Evolutionary conservation across 768 basidiomycete genomes (phyloP).

Genomic region (Boletus sensibilis): DNA sequence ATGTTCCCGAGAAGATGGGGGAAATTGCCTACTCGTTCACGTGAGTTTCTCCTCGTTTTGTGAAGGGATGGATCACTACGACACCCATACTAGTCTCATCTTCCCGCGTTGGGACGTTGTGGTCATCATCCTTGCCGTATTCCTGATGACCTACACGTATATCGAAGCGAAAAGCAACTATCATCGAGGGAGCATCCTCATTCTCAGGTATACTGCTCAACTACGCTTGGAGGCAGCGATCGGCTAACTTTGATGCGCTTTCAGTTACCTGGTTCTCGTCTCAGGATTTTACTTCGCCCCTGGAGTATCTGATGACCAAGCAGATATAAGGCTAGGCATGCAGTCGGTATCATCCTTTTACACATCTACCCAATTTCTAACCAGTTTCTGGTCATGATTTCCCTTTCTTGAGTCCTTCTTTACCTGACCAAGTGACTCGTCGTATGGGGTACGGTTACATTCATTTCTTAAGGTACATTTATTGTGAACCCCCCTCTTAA

Average conservation of each 20-base stretch:
- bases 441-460: slow-evolving; percentile 19
- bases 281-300: slow-evolving; percentile 95
- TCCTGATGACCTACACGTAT: slow-evolving; percentile 97
- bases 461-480: slow-evolving; percentile 16
- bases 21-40: slow-evolving; percentile 89
- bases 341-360: slow-evolving; percentile 4
- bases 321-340: slow-evolving; percentile 7
- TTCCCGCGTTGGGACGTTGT: slow-evolving; percentile 99
- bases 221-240: not conserved
- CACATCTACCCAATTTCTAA: slow-evolving; percentile 7
- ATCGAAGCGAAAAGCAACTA: slow-evolving; percentile 99
- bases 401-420: not conserved
- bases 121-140: slow-evolving; percentile 92
- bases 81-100: slow-evolving; percentile 61
- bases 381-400: slow-evolving; percentile 15
- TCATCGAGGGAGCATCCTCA: slow-evolving; percentile 92
- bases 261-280: slow-evolving; percentile 85
- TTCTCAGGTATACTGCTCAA: slow-evolving; percentile 64
- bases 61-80: not conserved
- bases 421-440: not conserved
- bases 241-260: not conserved
- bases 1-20: slow-evolving; percentile 83
- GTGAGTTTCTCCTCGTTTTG: slow-evolving; percentile 47
- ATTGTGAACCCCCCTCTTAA: slow-evolving; percentile 31
- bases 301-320: slow-evolving; percentile 24